Conservation (phyloP, 179 eudicot species). For the Camellia oleifera region DNA sequence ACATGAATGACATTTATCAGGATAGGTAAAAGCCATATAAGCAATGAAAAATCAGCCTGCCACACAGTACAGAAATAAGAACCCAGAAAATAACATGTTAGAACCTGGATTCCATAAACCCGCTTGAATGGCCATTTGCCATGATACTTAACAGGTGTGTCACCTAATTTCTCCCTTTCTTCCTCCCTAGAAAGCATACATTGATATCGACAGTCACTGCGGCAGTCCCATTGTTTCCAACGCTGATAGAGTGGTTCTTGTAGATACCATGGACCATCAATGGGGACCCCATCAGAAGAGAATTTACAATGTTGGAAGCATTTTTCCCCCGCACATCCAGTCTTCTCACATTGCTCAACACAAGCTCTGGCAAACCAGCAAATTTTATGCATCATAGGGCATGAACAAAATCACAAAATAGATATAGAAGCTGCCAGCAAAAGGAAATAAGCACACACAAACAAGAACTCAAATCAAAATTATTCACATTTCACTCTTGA, state of each 20-base stretch:
- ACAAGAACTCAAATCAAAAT: background rate
- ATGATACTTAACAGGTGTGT: conserved; percentile 75
- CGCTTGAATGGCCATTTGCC: conserved; percentile 96
- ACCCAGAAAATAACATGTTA: conserved; percentile 8
- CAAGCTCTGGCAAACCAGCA: conserved; percentile 51
- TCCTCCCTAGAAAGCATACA: conserved; percentile 81
- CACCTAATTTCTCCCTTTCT: conserved; percentile 59
- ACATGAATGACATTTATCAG: conserved; percentile 17
- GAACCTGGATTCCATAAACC: conserved; percentile 79
- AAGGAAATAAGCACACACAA: background rate
- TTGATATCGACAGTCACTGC: conserved; percentile 72
- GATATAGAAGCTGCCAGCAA: background rate
- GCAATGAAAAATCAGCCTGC: background rate
- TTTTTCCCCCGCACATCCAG: conserved; percentile 68
- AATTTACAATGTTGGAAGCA: conserved; percentile 72
- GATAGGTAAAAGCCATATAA: background rate
- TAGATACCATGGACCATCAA: conserved; percentile 70
- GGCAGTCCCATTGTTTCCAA: conserved; percentile 82
- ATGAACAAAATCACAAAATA: conserved; percentile 5
- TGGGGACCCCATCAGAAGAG: conserved; percentile 46
- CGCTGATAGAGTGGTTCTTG: conserved; percentile 66
- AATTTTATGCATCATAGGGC: background rate
- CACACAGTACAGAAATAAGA: background rate
- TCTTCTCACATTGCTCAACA: conserved; percentile 59
- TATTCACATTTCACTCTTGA: background rate